Percentiles rank a stretch among this genome's conserved stretches.
Evolutionary conservation across 768 basidiomycete species (phyloP).

Genomic region (Lactifluus subvellereus): DNA sequence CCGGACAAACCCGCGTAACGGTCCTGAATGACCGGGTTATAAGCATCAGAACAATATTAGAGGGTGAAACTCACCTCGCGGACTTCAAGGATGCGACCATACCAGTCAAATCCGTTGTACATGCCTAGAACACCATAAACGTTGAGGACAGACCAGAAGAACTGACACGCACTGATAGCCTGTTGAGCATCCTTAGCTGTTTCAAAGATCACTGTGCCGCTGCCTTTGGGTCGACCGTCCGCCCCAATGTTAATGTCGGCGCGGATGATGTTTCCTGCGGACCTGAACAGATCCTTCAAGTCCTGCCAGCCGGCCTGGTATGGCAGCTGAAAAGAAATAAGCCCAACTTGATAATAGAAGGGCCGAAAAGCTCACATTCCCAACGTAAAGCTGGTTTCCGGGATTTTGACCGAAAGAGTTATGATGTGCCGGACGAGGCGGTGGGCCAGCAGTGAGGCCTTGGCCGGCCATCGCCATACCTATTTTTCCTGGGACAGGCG

Average conservation of each 20-base stretch:
- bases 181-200: constrained; percentile 84
- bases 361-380: constrained; percentile 55
- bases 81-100: constrained; percentile 91
- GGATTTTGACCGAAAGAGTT: constrained; percentile 69
- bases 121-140: constrained; percentile 49
- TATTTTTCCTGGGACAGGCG: constrained; percentile 93
- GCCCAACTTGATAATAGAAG: neutral
- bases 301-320: constrained; percentile 99
- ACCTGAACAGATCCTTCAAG: constrained; percentile 93
- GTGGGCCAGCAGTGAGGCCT: constrained; percentile 70
- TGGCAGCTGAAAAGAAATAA: constrained; percentile 54
- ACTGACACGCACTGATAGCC: constrained; percentile 68
- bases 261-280: constrained; percentile 90
- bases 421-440: constrained; percentile 77
- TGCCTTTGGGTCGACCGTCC: constrained; percentile 92
- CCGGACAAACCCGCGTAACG: constrained; percentile 85
- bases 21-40: constrained; percentile 43
- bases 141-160: neutral
- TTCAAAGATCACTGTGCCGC: constrained; percentile 96
- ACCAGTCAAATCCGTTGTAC: constrained; percentile 98
- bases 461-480: constrained; percentile 96
- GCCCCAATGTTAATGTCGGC: constrained; percentile 93
- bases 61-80: constrained; percentile 60
- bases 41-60: neutral
- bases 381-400: constrained; percentile 91